Evolutionary conservation across 2,329 filamentous ascomycete genomes (phyloP).

Genomic region (Beauveria sp.): DNA sequence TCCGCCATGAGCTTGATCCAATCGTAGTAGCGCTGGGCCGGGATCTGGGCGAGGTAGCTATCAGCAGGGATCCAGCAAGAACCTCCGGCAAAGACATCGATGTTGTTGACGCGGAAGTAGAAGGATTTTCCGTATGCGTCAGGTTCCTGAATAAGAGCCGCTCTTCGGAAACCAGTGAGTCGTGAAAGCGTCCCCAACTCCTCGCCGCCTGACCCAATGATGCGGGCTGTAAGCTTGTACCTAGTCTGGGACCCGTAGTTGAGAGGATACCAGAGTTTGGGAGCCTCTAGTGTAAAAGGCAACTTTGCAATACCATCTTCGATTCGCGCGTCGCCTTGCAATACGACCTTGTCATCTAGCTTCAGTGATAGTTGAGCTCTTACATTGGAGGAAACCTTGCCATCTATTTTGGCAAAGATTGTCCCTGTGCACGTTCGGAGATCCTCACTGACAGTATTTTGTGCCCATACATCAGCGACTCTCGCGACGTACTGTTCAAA

Average conservation of each 20-base stretch:
- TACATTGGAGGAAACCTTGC: conserved; percentile 19
- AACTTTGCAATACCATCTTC: background rate
- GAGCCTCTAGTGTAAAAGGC: conserved; percentile 26
- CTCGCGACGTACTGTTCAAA: conserved; percentile 55
- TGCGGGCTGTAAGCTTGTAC: conserved; percentile 54
- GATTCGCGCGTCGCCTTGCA: conserved; percentile 12
- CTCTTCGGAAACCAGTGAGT: conserved; percentile 56
- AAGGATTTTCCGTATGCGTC: conserved; percentile 62
- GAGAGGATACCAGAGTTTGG: conserved; percentile 63
- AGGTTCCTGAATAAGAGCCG: conserved; percentile 45
- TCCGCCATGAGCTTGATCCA: conserved; percentile 65
- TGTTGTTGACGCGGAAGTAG: conserved; percentile 65
- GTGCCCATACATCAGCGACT: conserved; percentile 49
- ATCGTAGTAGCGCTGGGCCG: conserved; percentile 52
- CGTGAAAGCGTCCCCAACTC: conserved; percentile 46
- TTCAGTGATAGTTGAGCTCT: conserved; percentile 21
- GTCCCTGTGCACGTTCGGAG: conserved; percentile 29
- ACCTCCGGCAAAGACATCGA: conserved; percentile 67
- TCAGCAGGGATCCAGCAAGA: conserved; percentile 74
- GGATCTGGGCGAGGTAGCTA: conserved; percentile 62
- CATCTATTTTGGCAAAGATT: conserved; percentile 29
- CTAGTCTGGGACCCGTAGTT: conserved; percentile 64
- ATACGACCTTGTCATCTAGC: conserved; percentile 12
- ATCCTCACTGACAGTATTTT: conserved; percentile 28
- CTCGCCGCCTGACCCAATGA: conserved; percentile 28